Percentiles rank a stretch among this genome's conserved stretches.
These are phyloP conservation scores for Aspergillus fumigatiaffinis DNA, from an alignment of 2,329 filamentous ascomycete genomes.

Conservation along the genomic window DNA sequence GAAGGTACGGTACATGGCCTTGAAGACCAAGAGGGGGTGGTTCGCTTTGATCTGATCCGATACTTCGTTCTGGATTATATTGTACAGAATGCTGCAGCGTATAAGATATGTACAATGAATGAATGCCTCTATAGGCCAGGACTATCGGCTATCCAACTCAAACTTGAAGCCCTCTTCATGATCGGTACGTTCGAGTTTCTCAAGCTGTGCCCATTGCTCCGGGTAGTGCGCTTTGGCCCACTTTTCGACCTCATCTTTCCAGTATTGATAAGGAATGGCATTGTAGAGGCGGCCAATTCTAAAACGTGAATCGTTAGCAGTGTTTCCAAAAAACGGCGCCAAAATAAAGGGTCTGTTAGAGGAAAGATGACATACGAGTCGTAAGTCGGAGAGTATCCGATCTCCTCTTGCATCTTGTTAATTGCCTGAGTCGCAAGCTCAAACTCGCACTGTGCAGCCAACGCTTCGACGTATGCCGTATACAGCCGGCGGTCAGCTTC, in stretches of 20 bases:
- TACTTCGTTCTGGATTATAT: background rate
- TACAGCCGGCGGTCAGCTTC: conserved; percentile 71
- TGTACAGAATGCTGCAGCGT: background rate
- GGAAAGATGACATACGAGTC: conserved; percentile 59
- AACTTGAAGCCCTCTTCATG: conserved; percentile 32
- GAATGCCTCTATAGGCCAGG: background rate
- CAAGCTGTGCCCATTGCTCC: conserved; percentile 64
- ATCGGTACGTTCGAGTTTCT: conserved; percentile 38
- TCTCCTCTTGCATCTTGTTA: conserved; percentile 61
- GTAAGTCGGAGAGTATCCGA: conserved; percentile 63
- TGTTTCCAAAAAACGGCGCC: background rate
- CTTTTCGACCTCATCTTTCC: conserved; percentile 66
- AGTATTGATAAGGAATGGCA: conserved; percentile 60
- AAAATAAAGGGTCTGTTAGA: background rate
- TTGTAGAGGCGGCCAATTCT: conserved; percentile 76
- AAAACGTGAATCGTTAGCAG: conserved; percentile 8
- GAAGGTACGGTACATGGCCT: background rate
- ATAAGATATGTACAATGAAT: background rate
- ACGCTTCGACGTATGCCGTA: conserved; percentile 69
- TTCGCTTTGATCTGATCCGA: background rate
- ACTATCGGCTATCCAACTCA: conserved; percentile 14
- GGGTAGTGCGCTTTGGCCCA: conserved; percentile 71
- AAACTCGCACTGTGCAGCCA: conserved; percentile 69
- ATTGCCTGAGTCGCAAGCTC: conserved; percentile 65
- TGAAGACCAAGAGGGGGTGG: background rate